Base-by-base conservation (phyloP, 352 stramenopile genomes). In the Pythium insidiosum region DNA sequence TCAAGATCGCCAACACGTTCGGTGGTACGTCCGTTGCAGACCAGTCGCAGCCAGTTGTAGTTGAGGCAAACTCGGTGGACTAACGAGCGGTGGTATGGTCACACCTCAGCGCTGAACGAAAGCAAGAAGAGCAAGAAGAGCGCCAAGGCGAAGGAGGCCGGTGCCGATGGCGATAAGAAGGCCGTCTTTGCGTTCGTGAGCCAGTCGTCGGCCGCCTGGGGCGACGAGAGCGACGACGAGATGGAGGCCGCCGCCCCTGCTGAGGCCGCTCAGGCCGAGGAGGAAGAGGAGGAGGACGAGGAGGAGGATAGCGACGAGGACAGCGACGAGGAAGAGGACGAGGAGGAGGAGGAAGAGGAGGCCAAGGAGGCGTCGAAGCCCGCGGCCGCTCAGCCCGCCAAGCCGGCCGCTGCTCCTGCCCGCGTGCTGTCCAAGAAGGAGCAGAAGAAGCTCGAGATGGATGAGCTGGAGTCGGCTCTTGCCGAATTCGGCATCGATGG, bases 51-150 rank as follows among this genome's bases (percentile, higher is more conserved):
- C n/a, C n/a, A n/a, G n/a, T n/a, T n/a, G n/a, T n/a, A n/a, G n/a
- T n/a, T n/a, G n/a, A n/a, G n/a, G n/a, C n/a, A n/a, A n/a, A n/a
- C n/a, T n/a, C n/a, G n/a, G n/a, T n/a, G n/a, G n/a, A n/a, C n/a
- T n/a, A n/a, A n/a, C n/a, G n/a, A n/a, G n/a, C n/a, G n/a, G n/a
- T n/a, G n/a, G n/a, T n/a, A n/a, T n/a, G n/a, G n/a, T n/a, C n/a
- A n/a, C n/a, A n/a, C n/a, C n/a, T n/a, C 50, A 68, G 73, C 69
- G 45, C 57, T 81, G 43, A 62, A 69, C 56, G 60, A 57, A 23
- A 74, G 86, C 37, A 88, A 83, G 52, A 73, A 88, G 59, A 72
- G 69, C 48, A 73, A 79, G 61, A 84, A 77, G 38, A n/a, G n/a
- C n/a, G 66, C 64, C 47, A 58, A 52, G 35, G 55, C 42, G 4